Base-by-base conservation (phyloP, 306 rosid species). In the Vigna unguiculata region DNA sequence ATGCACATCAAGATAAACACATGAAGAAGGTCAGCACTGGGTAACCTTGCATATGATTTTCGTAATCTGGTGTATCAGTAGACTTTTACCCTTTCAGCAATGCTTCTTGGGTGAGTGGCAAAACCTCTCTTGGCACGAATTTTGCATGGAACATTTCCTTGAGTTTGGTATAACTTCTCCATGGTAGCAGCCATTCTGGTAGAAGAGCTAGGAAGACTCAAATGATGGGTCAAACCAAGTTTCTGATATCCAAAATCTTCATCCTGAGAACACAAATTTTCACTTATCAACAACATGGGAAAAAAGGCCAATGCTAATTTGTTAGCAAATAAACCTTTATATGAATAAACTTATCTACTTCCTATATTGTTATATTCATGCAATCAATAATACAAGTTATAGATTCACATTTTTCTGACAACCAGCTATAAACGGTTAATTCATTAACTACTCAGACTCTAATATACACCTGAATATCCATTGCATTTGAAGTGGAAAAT, bases 31-130 rank as follows among this genome's bases (percentile, higher is more conserved):
- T 28, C 58, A 41, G 32, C 15, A 17, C 3, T 11, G 58, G 15
- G 14, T n/a, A n/a, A n/a, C n/a, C n/a, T n/a, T n/a, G n/a, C n/a
- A n/a, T n/a, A n/a, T n/a, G n/a, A n/a, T n/a, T n/a, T n/a, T n/a
- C n/a, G n/a, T n/a, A n/a, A n/a, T n/a, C n/a, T n/a, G n/a, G n/a
- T n/a, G n/a, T n/a, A n/a, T n/a, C n/a, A n/a, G n/a, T n/a, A n/a
- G n/a, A n/a, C n/a, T 72, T 34, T 74, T 89, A 91, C 98, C 96
- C 98, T 85, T 79, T 93, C 98, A 36, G 98, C 98, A 74, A 93
- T 91, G 91, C 97, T 93, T 82, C 98, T 87, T 16, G 98, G 98
- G 69, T 93, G 98, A 38, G 98, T 93, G 25, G 98, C 98, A 46
- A 84, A 93, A 22, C 98, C 98, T 85, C 98, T 83, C 84, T 90